Conservation (phyloP, 164 flowering plant species). For the Hamamelis virginiana region DNA sequence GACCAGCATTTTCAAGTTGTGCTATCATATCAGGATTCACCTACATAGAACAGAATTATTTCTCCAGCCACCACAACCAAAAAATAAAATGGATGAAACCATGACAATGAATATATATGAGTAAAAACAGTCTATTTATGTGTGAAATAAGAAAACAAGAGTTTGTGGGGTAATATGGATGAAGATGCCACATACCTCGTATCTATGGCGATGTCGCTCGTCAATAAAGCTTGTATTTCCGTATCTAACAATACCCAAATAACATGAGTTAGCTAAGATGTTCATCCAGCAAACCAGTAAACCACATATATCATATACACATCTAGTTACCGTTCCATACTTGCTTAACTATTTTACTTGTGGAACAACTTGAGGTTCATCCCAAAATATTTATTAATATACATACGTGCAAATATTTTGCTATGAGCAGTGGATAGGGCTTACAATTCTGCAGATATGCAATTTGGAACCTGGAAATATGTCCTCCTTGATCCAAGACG, state of each 20-base stretch:
- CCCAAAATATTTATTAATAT: no score
- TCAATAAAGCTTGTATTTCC: constrained; percentile 71
- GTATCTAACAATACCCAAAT: constrained; percentile 43
- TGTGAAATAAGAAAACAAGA: neutral
- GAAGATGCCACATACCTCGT: constrained; percentile 56
- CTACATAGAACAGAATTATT: constrained; percentile 30
- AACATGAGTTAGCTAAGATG: neutral
- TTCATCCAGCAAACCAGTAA: neutral
- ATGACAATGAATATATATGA: neutral
- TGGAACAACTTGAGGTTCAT: no score
- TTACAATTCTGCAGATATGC: constrained; percentile 81
- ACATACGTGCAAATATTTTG: neutral
- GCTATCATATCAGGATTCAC: constrained; percentile 81
- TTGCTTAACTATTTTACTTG: no score
- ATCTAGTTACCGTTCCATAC: neutral
- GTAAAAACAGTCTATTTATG: neutral
- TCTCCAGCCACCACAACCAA: neutral
- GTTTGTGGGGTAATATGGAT: neutral
- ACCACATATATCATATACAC: no score
- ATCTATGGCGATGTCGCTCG: constrained; percentile 98
- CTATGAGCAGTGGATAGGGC: constrained; percentile 21
- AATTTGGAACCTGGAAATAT: constrained; percentile 54
- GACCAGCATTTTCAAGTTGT: constrained; percentile 75
- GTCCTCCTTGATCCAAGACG: constrained; percentile 96
- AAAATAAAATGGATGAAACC: no score